Evolutionary conservation across 164 flowering plant species (phyloP), one percentile per base, ranked within the genome.

Genomic region (Macadamia integrifolia): DNA sequence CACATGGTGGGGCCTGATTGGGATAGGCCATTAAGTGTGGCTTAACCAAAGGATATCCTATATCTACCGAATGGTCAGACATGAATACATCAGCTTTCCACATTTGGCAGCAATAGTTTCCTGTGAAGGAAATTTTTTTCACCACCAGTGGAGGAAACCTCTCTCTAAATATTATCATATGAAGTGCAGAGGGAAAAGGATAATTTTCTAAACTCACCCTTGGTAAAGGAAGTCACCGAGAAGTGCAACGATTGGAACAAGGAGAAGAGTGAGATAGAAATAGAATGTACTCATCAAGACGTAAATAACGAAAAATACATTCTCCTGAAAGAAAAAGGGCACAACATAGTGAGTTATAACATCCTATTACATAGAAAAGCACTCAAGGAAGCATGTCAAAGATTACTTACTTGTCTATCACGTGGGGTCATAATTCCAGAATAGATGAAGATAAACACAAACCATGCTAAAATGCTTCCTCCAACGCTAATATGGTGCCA

Each of bases 391-490:
- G 35, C 9, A 52, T 1, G 63, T 50, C 11, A 67, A 18, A 60
- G 13, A 48, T 28, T 43, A 78, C 83, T 78, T 70, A 87, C 94
- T 74, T 83, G 81, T 62, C 86, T 74, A 81, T 86, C 93, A 60
- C 66, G 63, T 58, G 83, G 81, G 17, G 83, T 85, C 79, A 74
- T 78, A 44, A 91, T 66, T 29, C 86, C 85, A 8, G 97, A 88
- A 79, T 94, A 94, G 62, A 87, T 10, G 67, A 92, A 92, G 66
- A 89, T 80, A 67, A 94, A 94, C 12, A 85, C 6, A 75, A 94
- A 90, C 98, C 98, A 94, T 35, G 90, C 86, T 40, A 86, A 71
- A 68, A 94, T 90, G 80, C 97, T 94, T 55, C 97, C 98, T 66
- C 86, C 90, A 71, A 92, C 83, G 70, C 88, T 86, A 59, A 90